phyloP scores from a whole-genome alignment of 805 yeast species.

The Metschnikowia similis region DNA sequence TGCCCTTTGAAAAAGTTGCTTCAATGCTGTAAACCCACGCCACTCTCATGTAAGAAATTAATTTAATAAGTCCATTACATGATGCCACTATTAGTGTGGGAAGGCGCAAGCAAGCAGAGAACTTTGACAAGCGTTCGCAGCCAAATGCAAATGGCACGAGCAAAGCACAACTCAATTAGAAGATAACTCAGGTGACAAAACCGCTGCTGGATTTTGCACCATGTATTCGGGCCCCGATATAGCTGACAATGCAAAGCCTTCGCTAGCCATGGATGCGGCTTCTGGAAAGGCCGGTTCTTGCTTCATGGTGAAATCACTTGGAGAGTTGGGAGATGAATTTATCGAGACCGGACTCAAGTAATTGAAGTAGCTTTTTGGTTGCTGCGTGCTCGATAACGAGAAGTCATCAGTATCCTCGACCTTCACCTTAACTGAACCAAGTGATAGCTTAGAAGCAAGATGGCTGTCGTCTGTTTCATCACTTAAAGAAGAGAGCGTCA shows the following conservation, averaged over 20 bases:
- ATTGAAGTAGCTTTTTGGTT: conserved; percentile 23
- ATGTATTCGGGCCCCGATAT: conserved; percentile 25
- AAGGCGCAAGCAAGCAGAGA: conserved; percentile 28
- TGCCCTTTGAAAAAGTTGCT: conserved; percentile 21
- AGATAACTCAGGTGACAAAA: conserved; percentile 27
- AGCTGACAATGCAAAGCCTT: conserved; percentile 12
- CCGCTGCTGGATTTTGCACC: conserved; percentile 48
- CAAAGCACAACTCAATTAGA: background rate
- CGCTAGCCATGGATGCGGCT: background rate
- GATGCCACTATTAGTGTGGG: conserved; percentile 1
- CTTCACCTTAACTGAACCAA: conserved; percentile 5
- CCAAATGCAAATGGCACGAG: conserved; percentile 1
- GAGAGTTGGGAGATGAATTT: conserved; percentile 36
- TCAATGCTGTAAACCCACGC: conserved; percentile 29
- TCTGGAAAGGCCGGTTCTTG: conserved; percentile 10
- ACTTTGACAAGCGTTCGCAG: conserved; percentile 9
- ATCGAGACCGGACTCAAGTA: conserved; percentile 43
- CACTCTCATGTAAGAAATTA: conserved; percentile 11
- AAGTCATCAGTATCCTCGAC: conserved; percentile 8
- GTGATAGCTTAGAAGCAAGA: conserved; percentile 1
- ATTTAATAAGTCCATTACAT: conserved; percentile 2
- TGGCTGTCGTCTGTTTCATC: conserved; percentile 3
- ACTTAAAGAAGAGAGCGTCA: conserved; percentile 2
- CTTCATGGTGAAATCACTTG: conserved; percentile 35
- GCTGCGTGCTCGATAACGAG: conserved; percentile 6